Evolutionary conservation across 2,329 filamentous ascomycete species (phyloP).

Genomic region (Pyricularia pennisetigena): DNA sequence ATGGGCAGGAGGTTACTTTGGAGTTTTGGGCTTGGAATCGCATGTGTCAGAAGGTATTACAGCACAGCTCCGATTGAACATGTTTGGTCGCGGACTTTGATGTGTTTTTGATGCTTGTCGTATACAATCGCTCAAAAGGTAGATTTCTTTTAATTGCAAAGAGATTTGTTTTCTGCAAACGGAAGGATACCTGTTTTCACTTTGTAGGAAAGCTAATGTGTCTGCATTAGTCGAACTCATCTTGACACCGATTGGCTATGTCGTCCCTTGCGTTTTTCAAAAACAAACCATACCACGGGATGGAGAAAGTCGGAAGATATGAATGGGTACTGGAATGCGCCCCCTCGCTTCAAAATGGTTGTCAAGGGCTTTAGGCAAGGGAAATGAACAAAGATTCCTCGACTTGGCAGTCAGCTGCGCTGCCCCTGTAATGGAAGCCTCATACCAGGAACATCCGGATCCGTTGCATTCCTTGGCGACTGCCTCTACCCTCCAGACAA

Average conservation of each 20-base stretch:
- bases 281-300: not conserved
- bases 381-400: not conserved
- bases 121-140: not conserved
- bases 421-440: not conserved
- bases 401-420: no score
- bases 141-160: not conserved
- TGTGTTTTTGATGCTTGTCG: not conserved
- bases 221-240: not conserved
- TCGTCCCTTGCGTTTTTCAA: not conserved
- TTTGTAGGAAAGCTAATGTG: not conserved
- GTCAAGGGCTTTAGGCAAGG: not conserved
- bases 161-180: not conserved
- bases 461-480: not conserved
- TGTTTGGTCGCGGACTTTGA: not conserved
- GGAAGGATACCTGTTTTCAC: not conserved
- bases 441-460: not conserved
- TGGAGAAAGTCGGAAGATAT: not conserved
- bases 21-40: not conserved
- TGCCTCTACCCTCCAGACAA: not conserved
- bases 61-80: not conserved
- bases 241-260: not conserved
- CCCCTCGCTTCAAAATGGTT: not conserved
- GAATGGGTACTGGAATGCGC: not conserved
- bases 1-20: not conserved
- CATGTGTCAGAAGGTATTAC: not conserved